Base-by-base conservation (phyloP, 495 filamentous ascomycete species). In the Bacidia gigantensis region DNA sequence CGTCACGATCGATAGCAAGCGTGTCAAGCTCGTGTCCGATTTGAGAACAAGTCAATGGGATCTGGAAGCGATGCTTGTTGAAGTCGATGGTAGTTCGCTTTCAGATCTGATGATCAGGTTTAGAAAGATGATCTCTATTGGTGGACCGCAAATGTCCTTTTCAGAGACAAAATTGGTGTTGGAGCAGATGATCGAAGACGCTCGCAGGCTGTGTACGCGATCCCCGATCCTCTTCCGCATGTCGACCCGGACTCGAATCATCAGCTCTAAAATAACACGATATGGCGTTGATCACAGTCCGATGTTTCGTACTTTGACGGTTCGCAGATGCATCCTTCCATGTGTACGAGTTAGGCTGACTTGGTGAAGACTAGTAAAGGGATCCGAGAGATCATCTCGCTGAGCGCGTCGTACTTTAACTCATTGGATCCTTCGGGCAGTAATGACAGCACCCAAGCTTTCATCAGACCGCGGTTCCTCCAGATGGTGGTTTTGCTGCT, bases 101-200 rank as follows among this genome's bases (percentile, higher is more conserved):
- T 59, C 57, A 50, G 50, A 55, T 23, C 50, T 66, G 2, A 60
- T 65, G 7, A 49, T 61, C 26, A 59, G 58, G 22, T 68, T 55
- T 17, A 46, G 54, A 22, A 43, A 50, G 26, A 40, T 66, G 3
- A 64, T 65, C 40, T 50, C 54, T 11, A 45, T 53, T 25, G 54
- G 60, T n/a, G 64, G 60, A 11, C 64, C 65, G 18, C 56, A 56
- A 2, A 58, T 64, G 53, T 59, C 54, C 22, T 56, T 56, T 11
- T 51, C 58, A 38, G 63, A 65, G 47, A 65, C 65, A 3, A 60
- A 51, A n/a, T 47, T 55, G 9, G 48, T 68, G 2, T 55, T 67
- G 11, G 65, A 67, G 11, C 55, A 42, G 3, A 66, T 69, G 66
- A 69, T 69, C 22, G 63, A 69, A 32, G 66, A 66, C 41, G 66